Base-by-base conservation (phyloP, 495 filamentous ascomycete species). In the Penicillium fimorum region DNA sequence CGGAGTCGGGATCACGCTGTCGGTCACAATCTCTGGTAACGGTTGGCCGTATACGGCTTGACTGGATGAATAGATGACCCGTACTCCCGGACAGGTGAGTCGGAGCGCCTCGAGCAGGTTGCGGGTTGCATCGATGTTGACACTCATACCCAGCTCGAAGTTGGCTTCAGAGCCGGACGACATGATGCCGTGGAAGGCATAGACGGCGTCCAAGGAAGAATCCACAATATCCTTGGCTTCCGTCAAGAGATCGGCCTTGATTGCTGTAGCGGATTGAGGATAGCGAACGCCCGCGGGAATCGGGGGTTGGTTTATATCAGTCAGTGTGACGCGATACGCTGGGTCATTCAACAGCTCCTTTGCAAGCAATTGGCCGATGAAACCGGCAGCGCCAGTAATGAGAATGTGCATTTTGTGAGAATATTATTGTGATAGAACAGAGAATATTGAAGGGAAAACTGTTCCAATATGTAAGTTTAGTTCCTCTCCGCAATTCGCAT, bases 121-220 rank as follows among this genome's bases (percentile, higher is more conserved):
- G n/a, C 82, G 79, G 11, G 87, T 85, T 17, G 84, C 84, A 61
- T 90, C 80, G 30, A 92, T 74, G 71, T 92, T 92, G 35, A 89
- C 87, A 38, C 67, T 69, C 68, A 89, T 81, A 22, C 86, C 87
- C 8, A 87, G 77, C 29, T 89, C 85, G 66, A 87, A 85, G 70
- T 91, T 78, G 52, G 82, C 82, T 70, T 92, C 88, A 30, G 82
- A 81, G 27, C 85, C 86, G 13, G 84, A 82, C 6, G 85, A 88
- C 88, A 91, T 90, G 73, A 92, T 89, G 47, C 88, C 88, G 76
- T 92, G 88, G 76, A 92, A 86, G 62, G 88, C 73, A 72, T 87
- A 90, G 64, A 87, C 79, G 30, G 83, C 86, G 58, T 83, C 76
- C 0, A 89, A 72, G 11, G 76, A 79, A 11, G 68, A 63, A 15